Evolutionary conservation across 148 eudicot genomes (phyloP), one percentile per base, ranked within the genome.

Genomic region (Talinum fruticosum): DNA sequence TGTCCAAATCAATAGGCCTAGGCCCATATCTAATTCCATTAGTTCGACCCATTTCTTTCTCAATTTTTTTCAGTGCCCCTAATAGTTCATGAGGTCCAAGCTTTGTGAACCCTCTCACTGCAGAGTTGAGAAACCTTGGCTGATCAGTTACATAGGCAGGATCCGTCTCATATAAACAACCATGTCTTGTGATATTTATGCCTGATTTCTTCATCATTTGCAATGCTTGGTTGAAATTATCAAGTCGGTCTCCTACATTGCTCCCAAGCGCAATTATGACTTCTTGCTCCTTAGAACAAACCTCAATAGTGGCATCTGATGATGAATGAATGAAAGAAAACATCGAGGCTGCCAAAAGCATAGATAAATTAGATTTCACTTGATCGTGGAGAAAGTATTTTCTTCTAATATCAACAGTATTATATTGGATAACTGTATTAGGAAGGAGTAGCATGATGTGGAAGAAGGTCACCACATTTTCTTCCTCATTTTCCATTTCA

Each of bases 201-300:
- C 91, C 99, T 23, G 88, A 87, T 78, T 87, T 82, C 81, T 90
- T 93, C 99, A 91, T 87, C 59, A 82, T 79, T 44, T 73, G 83
- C 73, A 95, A 81, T 61, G 97, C 96, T 76, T 89, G 83, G 64
- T 88, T 78, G 29, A 95, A 93, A 70, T 93, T 91, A 41, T 69
- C 70, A 74, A 93, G 77, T 69, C 93, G 87, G 61, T 91, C 79
- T 23, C 99, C 99, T 30, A 95, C 88, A 87, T 95, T 93, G 89
- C 99, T 95, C 72, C 99, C 99, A 29, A 95, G 77, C 53, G 97
- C 99, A 71, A 95, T 89, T 57, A 89, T 84, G 18, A 95, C 97
- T 84, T 93, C 99, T 36, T 88, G 91, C 80, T 93, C 97, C 64
- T 82, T 86, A 6, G 89, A 82, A 78, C 82, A 81, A 78, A 87